These are phyloP conservation scores for Termitomyces sp. DNA, from an alignment of 768 basidiomycete species.

Conservation along the genomic window DNA sequence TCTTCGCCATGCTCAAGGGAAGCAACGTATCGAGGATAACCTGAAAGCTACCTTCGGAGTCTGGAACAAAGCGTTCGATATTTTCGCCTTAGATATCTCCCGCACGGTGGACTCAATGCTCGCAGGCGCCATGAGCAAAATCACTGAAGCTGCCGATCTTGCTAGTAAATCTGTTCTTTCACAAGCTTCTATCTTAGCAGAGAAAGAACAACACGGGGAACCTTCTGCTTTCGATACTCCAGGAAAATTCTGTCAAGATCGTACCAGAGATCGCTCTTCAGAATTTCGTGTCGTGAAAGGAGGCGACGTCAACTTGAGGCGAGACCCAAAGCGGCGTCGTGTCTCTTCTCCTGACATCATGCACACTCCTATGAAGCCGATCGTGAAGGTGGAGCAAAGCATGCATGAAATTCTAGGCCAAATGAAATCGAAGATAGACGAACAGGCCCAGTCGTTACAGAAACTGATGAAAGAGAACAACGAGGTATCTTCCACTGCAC, in stretches of 20 bases:
- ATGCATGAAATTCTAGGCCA: slow-evolving; percentile 29
- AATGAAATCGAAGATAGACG: slow-evolving; percentile 44
- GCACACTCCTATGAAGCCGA: slow-evolving; percentile 9
- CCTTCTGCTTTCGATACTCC: background rate
- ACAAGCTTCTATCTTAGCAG: background rate
- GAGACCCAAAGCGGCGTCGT: slow-evolving; percentile 23
- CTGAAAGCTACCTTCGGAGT: slow-evolving; percentile 33
- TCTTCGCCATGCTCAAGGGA: slow-evolving; percentile 34
- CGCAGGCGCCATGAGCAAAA: slow-evolving; percentile 24
- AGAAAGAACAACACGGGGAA: background rate
- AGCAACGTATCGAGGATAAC: slow-evolving; percentile 33
- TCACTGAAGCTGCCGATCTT: slow-evolving; percentile 17
- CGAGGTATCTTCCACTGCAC: slow-evolving; percentile 25
- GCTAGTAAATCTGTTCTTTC: background rate
- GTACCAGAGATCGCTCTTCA: background rate
- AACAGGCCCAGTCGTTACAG: slow-evolving; percentile 39
- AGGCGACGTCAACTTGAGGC: slow-evolving; percentile 2
- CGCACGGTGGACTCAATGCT: slow-evolving; percentile 28
- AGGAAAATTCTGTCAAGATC: background rate
- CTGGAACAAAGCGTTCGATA: slow-evolving; percentile 42
- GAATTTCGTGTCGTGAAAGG: slow-evolving; percentile 1
- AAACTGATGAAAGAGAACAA: slow-evolving; percentile 39
- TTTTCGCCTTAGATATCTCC: slow-evolving; percentile 34
- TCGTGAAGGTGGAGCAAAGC: slow-evolving; percentile 10
- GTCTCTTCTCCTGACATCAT: slow-evolving; percentile 5